Conservation (phyloP, 1,139 yeast species). For the Candida sp. region DNA sequence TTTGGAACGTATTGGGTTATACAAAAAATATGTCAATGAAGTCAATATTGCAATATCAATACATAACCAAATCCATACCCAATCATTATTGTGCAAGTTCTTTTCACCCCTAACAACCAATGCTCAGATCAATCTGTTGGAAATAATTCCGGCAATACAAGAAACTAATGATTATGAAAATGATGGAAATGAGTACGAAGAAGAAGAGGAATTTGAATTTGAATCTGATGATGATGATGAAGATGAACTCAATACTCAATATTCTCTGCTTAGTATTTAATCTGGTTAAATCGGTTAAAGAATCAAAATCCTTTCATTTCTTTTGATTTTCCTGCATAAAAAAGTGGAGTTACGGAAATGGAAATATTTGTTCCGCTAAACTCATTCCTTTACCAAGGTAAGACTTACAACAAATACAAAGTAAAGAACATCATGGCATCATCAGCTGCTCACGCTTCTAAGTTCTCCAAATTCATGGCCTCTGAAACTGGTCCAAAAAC, state of each 20-base stretch:
- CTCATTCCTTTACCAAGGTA: neutral
- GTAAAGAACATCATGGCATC: slow-evolving; percentile 29
- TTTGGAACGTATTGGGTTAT: neutral
- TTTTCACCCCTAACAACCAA: neutral
- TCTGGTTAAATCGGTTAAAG: neutral
- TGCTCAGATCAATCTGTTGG: neutral
- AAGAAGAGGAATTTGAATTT: neutral
- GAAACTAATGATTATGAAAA: neutral
- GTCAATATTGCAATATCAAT: neutral
- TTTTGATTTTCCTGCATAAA: neutral
- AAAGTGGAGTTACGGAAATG: slow-evolving; percentile 2
- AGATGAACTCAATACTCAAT: too few species aligned
- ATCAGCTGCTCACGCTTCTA: slow-evolving; percentile 47
- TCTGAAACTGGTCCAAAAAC: slow-evolving; percentile 95
- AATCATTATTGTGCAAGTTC: neutral
- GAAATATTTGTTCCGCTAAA: neutral
- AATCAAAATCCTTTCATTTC: neutral
- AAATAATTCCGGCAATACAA: neutral
- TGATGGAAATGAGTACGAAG: neutral
- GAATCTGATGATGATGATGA: neutral
- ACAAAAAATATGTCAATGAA: neutral
- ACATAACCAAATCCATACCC: neutral
- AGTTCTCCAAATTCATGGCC: slow-evolving; percentile 68
- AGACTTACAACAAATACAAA: neutral
- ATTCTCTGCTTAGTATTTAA: too few species aligned